These are phyloP conservation scores for Ambrosia artemisiifolia DNA, from an alignment of 129 eudicot species.

Conservation along the genomic window DNA sequence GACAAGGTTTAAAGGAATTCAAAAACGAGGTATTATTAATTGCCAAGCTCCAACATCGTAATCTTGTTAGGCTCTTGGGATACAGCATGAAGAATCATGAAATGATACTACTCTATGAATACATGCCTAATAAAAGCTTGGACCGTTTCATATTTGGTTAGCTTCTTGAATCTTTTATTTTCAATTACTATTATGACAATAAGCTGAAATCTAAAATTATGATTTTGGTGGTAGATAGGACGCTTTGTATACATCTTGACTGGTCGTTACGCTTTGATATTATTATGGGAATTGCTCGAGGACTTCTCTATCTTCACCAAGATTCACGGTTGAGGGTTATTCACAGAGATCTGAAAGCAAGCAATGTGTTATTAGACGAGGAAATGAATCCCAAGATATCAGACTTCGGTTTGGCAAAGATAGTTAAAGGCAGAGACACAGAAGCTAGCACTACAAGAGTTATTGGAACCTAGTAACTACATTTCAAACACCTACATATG, in stretches of 20 bases:
- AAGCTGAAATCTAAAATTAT: constrained; percentile 3
- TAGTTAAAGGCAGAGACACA: constrained; percentile 30
- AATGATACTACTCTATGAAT: constrained; percentile 46
- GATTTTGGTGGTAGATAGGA: constrained; percentile 21
- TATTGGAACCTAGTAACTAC: constrained; percentile 38
- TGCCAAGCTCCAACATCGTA: constrained; percentile 53
- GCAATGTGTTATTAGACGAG: constrained; percentile 31
- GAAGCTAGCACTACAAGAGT: constrained; percentile 27
- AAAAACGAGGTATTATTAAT: constrained; percentile 6
- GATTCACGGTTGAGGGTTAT: constrained; percentile 38
- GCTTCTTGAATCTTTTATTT: neutral
- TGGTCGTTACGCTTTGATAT: constrained; percentile 39
- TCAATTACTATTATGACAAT: neutral
- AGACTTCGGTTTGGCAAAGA: constrained; percentile 37
- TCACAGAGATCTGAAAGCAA: neutral
- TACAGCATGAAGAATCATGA: constrained; percentile 43
- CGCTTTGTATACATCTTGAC: constrained; percentile 22
- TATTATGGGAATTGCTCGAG: constrained; percentile 38
- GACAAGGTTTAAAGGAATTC: constrained; percentile 44
- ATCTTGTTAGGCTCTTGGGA: constrained; percentile 49
- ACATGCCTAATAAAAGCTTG: constrained; percentile 54
- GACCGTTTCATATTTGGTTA: constrained; percentile 51
- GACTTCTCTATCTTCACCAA: constrained; percentile 42
- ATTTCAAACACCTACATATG: neutral
- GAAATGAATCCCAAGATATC: constrained; percentile 37